Evolutionary conservation across 2,329 filamentous ascomycete species (phyloP).

Genomic region (Arthrobotrys iridis): DNA sequence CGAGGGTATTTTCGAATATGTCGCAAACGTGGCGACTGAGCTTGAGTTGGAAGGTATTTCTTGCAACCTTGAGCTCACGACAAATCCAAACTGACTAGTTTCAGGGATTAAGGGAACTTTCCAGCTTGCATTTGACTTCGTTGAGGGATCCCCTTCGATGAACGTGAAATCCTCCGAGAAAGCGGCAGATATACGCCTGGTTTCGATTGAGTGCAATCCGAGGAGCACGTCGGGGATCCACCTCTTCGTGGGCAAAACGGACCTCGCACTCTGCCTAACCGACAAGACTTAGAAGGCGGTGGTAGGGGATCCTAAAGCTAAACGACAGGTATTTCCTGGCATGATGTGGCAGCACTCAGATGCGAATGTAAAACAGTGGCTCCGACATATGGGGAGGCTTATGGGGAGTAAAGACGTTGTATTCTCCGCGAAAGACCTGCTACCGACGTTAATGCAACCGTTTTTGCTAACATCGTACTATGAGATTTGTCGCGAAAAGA

Average conservation of each 20-base stretch:
- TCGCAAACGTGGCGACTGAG: constrained; percentile 54
- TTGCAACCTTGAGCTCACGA: background rate
- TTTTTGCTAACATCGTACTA: constrained; percentile 59
- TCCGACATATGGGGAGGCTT: constrained; percentile 58
- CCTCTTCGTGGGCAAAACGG: constrained; percentile 57
- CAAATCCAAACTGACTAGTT: background rate
- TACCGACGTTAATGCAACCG: constrained; percentile 58
- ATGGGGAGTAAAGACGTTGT: constrained; percentile 59
- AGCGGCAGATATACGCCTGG: constrained; percentile 32
- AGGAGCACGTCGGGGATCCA: constrained; percentile 59
- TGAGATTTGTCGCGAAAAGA: constrained; percentile 57
- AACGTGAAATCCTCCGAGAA: background rate
- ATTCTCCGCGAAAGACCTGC: constrained; percentile 57
- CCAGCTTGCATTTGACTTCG: constrained; percentile 59
- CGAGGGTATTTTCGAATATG: constrained; percentile 57
- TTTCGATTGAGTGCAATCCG: constrained; percentile 59
- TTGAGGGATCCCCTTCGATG: constrained; percentile 53
- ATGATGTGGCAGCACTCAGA: constrained; percentile 58
- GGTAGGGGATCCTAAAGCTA: constrained; percentile 31
- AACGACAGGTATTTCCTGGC: constrained; percentile 56
- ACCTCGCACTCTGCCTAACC: constrained; percentile 45
- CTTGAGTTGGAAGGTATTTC: constrained; percentile 28
- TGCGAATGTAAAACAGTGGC: constrained; percentile 56
- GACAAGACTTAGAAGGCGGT: background rate
- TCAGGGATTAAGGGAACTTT: constrained; percentile 20